Evolutionary conservation across 1,284 basidiomycete species (phyloP).

Genomic region (Mycena citricolor): DNA sequence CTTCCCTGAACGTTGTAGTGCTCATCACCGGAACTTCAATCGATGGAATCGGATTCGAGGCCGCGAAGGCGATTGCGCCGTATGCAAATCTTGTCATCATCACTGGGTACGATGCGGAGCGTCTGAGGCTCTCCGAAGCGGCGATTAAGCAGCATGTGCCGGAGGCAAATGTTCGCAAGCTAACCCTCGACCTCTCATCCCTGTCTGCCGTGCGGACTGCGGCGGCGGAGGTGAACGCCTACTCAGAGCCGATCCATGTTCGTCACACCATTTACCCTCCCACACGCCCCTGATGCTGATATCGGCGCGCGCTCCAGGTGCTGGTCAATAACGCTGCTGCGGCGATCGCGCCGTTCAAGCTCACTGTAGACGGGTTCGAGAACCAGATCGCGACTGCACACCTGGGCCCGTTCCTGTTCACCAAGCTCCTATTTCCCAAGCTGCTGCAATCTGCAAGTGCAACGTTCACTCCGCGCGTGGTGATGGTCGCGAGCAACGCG

Average conservation of each 20-base stretch:
- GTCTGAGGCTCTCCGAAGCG: constrained; percentile 1
- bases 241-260: constrained; percentile 5
- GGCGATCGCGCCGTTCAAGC: background rate
- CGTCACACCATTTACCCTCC: background rate
- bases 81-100: constrained; percentile 4
- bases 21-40: constrained; percentile 3
- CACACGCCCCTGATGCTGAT: background rate
- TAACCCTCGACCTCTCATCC: constrained; percentile 3
- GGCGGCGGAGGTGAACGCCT: background rate
- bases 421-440: constrained; percentile 5
- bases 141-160: background rate
- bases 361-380: constrained; percentile 4
- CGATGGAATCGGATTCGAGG: constrained; percentile 4
- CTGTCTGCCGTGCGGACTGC: constrained; percentile 2
- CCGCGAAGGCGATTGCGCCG: constrained; percentile 1
- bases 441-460: background rate
- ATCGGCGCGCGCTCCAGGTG: background rate
- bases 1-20: background rate
- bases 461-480: constrained; percentile 1
- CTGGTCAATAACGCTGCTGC: constrained; percentile 5
- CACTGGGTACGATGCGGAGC: constrained; percentile 5
- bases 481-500: background rate
- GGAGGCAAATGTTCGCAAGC: background rate
- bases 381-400: constrained; percentile 2
- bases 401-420: constrained; percentile 5